Evolutionary conservation across 108 stramenopile genomes (phyloP).

Genomic region (Nitzschia sp.): DNA sequence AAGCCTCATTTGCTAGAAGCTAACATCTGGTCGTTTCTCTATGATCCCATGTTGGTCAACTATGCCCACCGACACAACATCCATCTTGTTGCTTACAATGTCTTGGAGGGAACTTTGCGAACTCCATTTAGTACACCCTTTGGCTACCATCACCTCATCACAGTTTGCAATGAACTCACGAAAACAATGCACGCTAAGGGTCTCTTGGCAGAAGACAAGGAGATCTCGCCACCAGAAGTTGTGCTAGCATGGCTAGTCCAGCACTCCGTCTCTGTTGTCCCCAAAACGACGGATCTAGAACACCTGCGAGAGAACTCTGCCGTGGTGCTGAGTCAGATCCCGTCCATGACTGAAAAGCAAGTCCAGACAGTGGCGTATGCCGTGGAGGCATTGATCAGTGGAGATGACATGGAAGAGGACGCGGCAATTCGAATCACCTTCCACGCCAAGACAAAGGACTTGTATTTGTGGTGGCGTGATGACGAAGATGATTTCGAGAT

Average conservation of each 20-base stretch:
- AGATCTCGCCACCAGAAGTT: constrained; percentile 36
- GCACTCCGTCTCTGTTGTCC: constrained; percentile 52
- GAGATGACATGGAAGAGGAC: constrained; percentile 48
- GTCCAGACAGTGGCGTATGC: constrained; percentile 38
- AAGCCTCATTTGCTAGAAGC: constrained; percentile 70
- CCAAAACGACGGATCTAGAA: constrained; percentile 39
- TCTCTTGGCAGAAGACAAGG: background rate
- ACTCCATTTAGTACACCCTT: constrained; percentile 27
- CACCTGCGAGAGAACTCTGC: constrained; percentile 56
- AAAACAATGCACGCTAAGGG: constrained; percentile 1
- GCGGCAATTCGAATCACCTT: constrained; percentile 38
- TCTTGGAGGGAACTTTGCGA: constrained; percentile 57
- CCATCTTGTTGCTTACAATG: constrained; percentile 67
- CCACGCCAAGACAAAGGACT: constrained; percentile 38
- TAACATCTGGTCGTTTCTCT: constrained; percentile 73
- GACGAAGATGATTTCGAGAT: constrained; percentile 40
- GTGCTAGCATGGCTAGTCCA: constrained; percentile 62
- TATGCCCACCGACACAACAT: constrained; percentile 53
- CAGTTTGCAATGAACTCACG: constrained; percentile 35
- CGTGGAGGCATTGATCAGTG: constrained; percentile 47
- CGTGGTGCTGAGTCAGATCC: constrained; percentile 36
- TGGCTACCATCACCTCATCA: constrained; percentile 36
- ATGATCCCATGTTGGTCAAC: constrained; percentile 63
- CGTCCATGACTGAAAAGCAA: constrained; percentile 36
- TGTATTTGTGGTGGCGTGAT: constrained; percentile 50